Evolutionary conservation across 1,284 basidiomycete genomes (phyloP), one percentile per base, ranked within the genome.

Genomic region (Rugosomyces carneus): DNA sequence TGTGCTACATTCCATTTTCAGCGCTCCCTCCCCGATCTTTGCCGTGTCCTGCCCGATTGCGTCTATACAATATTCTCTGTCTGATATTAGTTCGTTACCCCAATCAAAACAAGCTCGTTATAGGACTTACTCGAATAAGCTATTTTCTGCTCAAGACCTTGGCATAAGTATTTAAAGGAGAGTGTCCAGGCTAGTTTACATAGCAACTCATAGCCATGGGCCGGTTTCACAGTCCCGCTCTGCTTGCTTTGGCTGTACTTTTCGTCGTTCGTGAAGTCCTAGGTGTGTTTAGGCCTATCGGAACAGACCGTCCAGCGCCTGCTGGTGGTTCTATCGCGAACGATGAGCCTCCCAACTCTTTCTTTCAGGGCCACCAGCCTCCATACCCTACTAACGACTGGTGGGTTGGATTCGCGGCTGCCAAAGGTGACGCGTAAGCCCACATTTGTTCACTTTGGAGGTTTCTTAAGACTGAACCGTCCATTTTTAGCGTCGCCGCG

Each of bases 331-430:
- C 42, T 16, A 57, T 66, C 24, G 54, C 55, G 3, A 61, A 53
- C 41, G 57, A 58, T 27, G 55, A 57, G 40, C 63, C 64, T 13
- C 63, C 64, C 6, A 60, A 55, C 34, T 59, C 62, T 1, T 65
- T 66, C 51, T 65, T 64, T 49, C 58, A 60, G 45, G 63, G 60
- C 20, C 58, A 55, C 45, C 53, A 54, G 10, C 60, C 62, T 13
- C 63, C 64, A 0, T 66, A 56, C 40, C 63, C 64, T 11, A 66
- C 64, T 11, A 63, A 62, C 37, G 59, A 59, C 40, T 65, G 64
- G 64, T 66, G 64, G 64, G 55, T 60, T n/a, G 64, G 62, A 27
- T 66, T 57, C 50, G 62, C 54, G 31, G 61, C 63, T 5, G 55
- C 58, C 2, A 50, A 38, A 39, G 62, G 63, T 26, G 52, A 49